Evolutionary conservation across 495 filamentous ascomycete genomes (phyloP).

Genomic region (Penicillium desertorum): DNA sequence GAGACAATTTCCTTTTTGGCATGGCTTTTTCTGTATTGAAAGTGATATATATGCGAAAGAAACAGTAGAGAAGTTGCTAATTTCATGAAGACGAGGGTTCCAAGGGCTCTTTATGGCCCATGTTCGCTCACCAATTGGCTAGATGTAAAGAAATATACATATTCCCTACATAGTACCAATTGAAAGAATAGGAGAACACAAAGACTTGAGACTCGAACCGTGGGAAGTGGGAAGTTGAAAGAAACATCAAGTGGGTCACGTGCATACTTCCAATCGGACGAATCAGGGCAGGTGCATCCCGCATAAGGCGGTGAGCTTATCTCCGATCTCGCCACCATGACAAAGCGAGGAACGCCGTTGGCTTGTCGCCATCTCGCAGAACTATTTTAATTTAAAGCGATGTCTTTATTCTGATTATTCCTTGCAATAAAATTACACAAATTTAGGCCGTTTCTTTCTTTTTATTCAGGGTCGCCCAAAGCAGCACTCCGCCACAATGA

Average conservation of each 20-base stretch:
- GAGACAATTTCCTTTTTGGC: neutral
- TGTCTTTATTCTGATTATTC: neutral
- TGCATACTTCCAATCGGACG: conserved; percentile 7
- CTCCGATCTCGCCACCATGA: conserved; percentile 45
- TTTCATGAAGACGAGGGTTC: neutral
- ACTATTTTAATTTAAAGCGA: conserved; percentile 5
- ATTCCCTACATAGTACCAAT: neutral
- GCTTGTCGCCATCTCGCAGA: conserved; percentile 8
- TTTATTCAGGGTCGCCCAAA: conserved; percentile 15
- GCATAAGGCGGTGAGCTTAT: conserved; percentile 39
- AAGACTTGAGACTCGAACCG: neutral
- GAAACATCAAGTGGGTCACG: neutral
- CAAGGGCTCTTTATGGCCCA: neutral
- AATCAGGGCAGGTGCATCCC: conserved; percentile 11
- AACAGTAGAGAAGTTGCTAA: neutral
- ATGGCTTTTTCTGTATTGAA: neutral
- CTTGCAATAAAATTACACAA: neutral
- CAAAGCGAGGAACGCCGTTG: conserved; percentile 34
- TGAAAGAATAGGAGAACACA: neutral
- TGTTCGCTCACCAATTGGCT: neutral
- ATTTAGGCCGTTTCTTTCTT: neutral
- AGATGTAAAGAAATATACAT: neutral
- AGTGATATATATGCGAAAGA: neutral
- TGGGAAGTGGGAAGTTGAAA: conserved; percentile 1
- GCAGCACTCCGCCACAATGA: conserved; percentile 60